These are phyloP conservation scores for Podaxis sp. DNA, from an alignment of 768 basidiomycete species.

Conservation along the genomic window DNA sequence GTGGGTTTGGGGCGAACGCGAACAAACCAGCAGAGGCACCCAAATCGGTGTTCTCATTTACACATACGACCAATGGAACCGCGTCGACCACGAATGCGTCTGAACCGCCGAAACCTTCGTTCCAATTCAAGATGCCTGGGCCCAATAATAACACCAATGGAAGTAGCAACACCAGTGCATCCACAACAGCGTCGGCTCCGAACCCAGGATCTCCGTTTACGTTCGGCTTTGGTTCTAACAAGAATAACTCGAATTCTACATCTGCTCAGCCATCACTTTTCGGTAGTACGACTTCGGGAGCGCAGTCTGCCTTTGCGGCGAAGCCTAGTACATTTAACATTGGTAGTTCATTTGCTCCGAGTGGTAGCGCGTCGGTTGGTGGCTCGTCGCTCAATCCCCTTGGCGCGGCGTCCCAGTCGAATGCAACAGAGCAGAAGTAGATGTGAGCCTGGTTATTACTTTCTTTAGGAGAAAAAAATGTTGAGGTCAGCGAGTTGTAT, in stretches of 20 bases:
- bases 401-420: not conserved
- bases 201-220: not conserved
- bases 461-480: not conserved
- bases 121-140: not conserved
- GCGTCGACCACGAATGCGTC: not conserved
- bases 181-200: not conserved
- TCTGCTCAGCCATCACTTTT: not conserved
- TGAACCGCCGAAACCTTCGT: not conserved
- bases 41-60: constrained; percentile 12
- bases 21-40: constrained; percentile 14
- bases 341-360: not conserved
- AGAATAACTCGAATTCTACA: not conserved
- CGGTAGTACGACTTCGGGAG: not conserved
- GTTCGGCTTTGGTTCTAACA: not conserved
- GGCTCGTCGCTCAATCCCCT: not conserved
- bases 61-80: not conserved
- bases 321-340: not conserved
- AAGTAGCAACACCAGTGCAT: not conserved
- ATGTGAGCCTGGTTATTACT: not conserved
- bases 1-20: not conserved
- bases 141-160: not conserved
- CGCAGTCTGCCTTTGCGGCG: not conserved
- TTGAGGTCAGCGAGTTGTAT: not conserved
- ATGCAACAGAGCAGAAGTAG: constrained; percentile 2
- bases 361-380: not conserved